Percentiles rank a stretch among this genome's conserved stretches.
Evolutionary conservation across 2,329 filamentous ascomycete genomes (phyloP).

Genomic region (Diaporthe eres): DNA sequence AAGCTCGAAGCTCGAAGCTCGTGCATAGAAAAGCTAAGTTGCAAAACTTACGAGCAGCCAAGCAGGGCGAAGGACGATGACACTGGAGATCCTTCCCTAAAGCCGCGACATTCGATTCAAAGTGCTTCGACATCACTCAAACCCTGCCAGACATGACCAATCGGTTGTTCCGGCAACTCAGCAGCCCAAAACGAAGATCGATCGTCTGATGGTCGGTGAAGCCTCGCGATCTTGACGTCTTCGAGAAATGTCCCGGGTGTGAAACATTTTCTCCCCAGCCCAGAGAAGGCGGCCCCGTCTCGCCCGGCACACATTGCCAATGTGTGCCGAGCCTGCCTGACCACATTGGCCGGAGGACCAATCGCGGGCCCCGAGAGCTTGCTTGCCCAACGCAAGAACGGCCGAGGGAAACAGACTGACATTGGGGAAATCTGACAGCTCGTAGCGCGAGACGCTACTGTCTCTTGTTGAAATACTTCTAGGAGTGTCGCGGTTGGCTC

Average conservation of each 20-base stretch:
- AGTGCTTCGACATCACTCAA: neutral
- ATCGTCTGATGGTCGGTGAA: constrained; percentile 28
- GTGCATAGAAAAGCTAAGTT: too few species aligned
- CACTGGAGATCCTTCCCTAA: constrained; percentile 1
- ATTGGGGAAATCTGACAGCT: constrained; percentile 7
- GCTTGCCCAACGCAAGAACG: neutral
- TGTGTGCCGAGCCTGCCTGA: constrained; percentile 14
- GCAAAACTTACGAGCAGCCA: neutral
- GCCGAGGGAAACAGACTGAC: neutral
- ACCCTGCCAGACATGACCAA: neutral
- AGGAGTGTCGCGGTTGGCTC: constrained; percentile 12
- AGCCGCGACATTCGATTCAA: neutral
- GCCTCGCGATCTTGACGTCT: constrained; percentile 22
- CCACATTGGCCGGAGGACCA: neutral
- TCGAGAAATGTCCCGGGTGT: constrained; percentile 2
- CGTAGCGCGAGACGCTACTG: constrained; percentile 8
- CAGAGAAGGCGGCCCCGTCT: neutral
- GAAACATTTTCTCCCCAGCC: constrained; percentile 3
- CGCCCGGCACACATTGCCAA: too few species aligned
- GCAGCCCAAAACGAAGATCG: neutral
- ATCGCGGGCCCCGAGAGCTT: neutral
- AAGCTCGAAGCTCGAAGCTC: neutral
- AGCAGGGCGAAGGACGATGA: neutral
- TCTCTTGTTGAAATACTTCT: neutral
- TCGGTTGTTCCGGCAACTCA: neutral